Base-by-base conservation (phyloP, 2,329 filamentous ascomycete species). In the Alternaria consortialis region DNA sequence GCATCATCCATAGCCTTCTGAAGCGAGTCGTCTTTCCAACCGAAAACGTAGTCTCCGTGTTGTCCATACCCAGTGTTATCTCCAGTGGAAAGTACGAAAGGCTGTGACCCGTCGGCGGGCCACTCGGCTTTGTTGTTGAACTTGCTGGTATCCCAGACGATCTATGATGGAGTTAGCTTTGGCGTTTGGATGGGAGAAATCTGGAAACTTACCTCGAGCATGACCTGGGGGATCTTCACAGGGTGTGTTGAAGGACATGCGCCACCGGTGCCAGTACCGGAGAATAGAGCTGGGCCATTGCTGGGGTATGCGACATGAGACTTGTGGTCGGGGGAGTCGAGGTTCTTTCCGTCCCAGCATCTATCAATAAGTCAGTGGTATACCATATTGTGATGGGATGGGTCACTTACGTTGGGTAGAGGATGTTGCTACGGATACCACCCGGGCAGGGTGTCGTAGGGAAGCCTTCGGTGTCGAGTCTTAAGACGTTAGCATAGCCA, bases 271-370 rank as follows among this genome's bases (percentile, higher is more conserved):
- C 65, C 64, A 46, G 63, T 65, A 51, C 65, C 67, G 32, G 68
- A 65, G 58, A 74, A 74, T 0, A 54, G 7, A 12, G 67, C 64
- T 12, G 72, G 71, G 1, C 72, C 73, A 20, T 63, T 73, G 27
- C 65, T 72, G 1, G 81, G 81, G 56, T 82, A 83, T 7, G 81
- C 75, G 13, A 82, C 79, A 65, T 83, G 87, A 62, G 81, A 81
- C 76, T 83, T 84, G 81, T 89, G 87, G 31, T 63, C 62, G 2
- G 62, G 62, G 3, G 59, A 62, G 74, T 89, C 83, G 6, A 82
- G 61, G 68, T 84, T 83, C 65, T 77, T 78, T 62, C 82, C 82
- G 56, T 84, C 82, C 82, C 82, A 84, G 60, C 77, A 77, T 53
- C 83, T 82, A 57, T 83, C 80, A 80, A 80, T 81, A 48, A 40